These are phyloP conservation scores for Helianthus tuberosus DNA, from an alignment of 129 eudicot genomes.

Conservation along the genomic window DNA sequence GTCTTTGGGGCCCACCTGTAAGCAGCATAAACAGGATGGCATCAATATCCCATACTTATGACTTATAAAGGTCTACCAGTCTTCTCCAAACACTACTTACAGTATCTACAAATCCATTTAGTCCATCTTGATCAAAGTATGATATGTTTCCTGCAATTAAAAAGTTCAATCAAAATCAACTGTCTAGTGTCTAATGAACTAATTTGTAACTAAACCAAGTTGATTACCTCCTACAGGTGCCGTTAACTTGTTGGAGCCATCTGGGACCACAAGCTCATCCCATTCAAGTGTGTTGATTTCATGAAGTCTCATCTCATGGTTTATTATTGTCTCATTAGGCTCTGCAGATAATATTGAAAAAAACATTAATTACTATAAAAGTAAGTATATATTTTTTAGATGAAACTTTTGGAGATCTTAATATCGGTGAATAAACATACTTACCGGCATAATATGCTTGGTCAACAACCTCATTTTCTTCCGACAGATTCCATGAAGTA, in stretches of 20 bases:
- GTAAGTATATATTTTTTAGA: neutral
- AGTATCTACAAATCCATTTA: slow-evolving; percentile 43
- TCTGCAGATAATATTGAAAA: slow-evolving; percentile 29
- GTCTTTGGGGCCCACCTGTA: slow-evolving; percentile 30
- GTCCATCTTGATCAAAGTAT: slow-evolving; percentile 47
- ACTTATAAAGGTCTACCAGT: neutral
- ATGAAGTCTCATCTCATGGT: slow-evolving; percentile 74
- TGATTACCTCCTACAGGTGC: slow-evolving; percentile 55
- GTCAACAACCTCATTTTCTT: slow-evolving; percentile 47
- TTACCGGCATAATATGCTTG: slow-evolving; percentile 34
- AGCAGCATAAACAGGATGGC: neutral
- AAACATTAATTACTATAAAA: neutral
- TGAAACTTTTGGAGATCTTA: slow-evolving; percentile 3
- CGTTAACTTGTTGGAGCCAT: slow-evolving; percentile 47
- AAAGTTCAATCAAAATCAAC: slow-evolving; percentile 4
- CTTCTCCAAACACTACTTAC: slow-evolving; percentile 40
- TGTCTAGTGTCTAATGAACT: slow-evolving; percentile 6
- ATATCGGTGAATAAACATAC: slow-evolving; percentile 17
- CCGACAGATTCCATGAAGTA: slow-evolving; percentile 58
- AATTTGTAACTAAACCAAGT: slow-evolving; percentile 3
- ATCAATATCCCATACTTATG: neutral
- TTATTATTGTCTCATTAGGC: slow-evolving; percentile 46
- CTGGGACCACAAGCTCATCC: slow-evolving; percentile 86
- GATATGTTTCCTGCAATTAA: slow-evolving; percentile 42
- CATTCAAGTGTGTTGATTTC: slow-evolving; percentile 96